Evolutionary conservation across 2,329 filamentous ascomycete species (phyloP).

Genomic region (Pezicula carpinea): DNA sequence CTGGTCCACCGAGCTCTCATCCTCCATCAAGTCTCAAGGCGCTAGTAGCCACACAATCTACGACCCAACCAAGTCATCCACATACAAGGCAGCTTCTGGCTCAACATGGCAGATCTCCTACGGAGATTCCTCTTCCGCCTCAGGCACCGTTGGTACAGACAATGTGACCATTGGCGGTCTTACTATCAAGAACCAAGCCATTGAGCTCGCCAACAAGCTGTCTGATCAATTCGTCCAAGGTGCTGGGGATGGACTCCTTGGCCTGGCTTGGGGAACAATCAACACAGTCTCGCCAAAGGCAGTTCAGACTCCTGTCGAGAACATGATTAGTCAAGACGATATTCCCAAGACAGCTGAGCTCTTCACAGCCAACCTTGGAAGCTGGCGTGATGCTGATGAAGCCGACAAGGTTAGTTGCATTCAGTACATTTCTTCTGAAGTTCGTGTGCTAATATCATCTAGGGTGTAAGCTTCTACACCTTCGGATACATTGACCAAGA

Average conservation of each 20-base stretch:
- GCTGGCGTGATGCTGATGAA: slow-evolving; percentile 45
- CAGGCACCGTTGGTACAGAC: slow-evolving; percentile 61
- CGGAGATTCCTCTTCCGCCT: slow-evolving; percentile 63
- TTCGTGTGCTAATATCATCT: no score
- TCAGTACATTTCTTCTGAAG: no score
- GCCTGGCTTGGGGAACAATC: slow-evolving; percentile 60
- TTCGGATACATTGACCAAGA: slow-evolving; percentile 67
- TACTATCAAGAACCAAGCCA: slow-evolving; percentile 53
- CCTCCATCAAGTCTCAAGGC: slow-evolving; percentile 26
- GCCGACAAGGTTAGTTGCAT: slow-evolving; percentile 16
- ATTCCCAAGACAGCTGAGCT: slow-evolving; percentile 45
- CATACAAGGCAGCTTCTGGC: slow-evolving; percentile 45
- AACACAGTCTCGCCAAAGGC: slow-evolving; percentile 54
- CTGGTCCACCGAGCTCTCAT: slow-evolving; percentile 47
- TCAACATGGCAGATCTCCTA: slow-evolving; percentile 63
- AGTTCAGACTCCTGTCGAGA: slow-evolving; percentile 61
- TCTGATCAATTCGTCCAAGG: slow-evolving; percentile 52
- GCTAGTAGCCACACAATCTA: slow-evolving; percentile 49
- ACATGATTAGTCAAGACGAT: slow-evolving; percentile 57
- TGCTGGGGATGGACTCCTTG: slow-evolving; percentile 60
- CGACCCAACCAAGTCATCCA: slow-evolving; percentile 55
- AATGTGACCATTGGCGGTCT: slow-evolving; percentile 58
- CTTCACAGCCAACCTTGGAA: slow-evolving; percentile 55
- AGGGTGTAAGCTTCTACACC: slow-evolving; percentile 59
- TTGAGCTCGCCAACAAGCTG: slow-evolving; percentile 59